Evolutionary conservation across 164 flowering plant genomes (phyloP).

Genomic region (Nymphaea colorata): DNA sequence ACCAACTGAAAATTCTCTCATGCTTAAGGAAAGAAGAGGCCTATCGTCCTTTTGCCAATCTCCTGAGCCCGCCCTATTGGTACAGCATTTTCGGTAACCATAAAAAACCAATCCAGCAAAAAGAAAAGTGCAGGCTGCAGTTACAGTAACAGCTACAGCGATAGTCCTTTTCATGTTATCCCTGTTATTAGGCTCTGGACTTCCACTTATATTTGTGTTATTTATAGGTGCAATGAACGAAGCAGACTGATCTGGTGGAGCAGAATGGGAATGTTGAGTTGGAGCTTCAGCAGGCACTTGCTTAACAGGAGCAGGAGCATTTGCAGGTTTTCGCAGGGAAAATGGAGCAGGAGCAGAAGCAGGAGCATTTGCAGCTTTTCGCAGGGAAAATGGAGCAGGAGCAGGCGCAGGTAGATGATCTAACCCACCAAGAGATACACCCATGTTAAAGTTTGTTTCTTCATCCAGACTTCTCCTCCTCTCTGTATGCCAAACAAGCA

Average conservation of each 20-base stretch:
- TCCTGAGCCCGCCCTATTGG: constrained; percentile 15
- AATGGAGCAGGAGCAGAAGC: constrained; percentile 15
- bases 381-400: not conserved
- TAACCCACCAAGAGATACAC: not conserved
- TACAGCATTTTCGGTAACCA: constrained; percentile 32
- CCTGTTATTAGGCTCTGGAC: constrained; percentile 11
- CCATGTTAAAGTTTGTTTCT: constrained; percentile 8
- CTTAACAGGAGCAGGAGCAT: constrained; percentile 1
- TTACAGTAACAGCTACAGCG: constrained; percentile 49
- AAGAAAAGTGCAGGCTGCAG: constrained; percentile 53
- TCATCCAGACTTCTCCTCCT: constrained; percentile 22
- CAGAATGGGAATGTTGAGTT: constrained; percentile 8
- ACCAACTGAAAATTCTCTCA: constrained; percentile 62
- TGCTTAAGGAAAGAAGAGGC: constrained; percentile 74
- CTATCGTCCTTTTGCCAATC: constrained; percentile 60
- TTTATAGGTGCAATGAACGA: constrained; percentile 14
- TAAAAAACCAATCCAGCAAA: constrained; percentile 36
- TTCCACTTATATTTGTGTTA: constrained; percentile 6
- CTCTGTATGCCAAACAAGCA: constrained; percentile 16
- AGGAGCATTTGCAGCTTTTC: constrained; percentile 1
- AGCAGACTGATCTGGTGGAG: constrained; percentile 12
- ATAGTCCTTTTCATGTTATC: constrained; percentile 18
- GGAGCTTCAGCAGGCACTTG: constrained; percentile 10
- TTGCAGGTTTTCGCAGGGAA: constrained; percentile 9
- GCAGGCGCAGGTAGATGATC: not conserved